These are phyloP conservation scores for Mrakia frigida DNA, from an alignment of 768 basidiomycete species.

Conservation along the genomic window DNA sequence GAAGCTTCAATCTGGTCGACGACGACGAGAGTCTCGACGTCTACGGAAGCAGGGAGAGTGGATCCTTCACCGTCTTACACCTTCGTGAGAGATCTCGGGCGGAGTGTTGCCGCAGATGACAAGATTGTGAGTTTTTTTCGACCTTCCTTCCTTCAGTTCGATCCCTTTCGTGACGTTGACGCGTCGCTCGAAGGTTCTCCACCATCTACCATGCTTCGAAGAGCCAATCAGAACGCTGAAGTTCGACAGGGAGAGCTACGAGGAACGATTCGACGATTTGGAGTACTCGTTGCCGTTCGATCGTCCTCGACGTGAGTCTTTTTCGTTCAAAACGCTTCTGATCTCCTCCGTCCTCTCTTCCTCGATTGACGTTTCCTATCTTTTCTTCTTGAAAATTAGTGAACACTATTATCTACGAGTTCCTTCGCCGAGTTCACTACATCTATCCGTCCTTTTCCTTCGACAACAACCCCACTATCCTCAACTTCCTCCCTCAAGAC, in stretches of 20 bases:
- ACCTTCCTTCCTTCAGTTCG: neutral
- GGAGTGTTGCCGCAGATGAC: constrained; percentile 12
- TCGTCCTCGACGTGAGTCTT: neutral
- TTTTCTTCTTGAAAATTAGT: neutral
- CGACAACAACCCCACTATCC: constrained; percentile 6
- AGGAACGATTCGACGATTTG: neutral
- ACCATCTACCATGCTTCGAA: constrained; percentile 3
- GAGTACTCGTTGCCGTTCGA: constrained; percentile 1
- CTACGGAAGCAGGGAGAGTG: neutral
- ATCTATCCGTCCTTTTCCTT: constrained; percentile 6
- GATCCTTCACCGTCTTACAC: constrained; percentile 11
- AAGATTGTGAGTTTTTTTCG: neutral
- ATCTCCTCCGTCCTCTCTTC: neutral
- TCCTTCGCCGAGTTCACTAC: constrained; percentile 21
- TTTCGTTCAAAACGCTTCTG: neutral
- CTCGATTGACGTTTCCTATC: neutral
- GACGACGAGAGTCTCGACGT: neutral
- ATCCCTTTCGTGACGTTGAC: too few relatives aligned
- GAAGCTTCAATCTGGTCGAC: neutral
- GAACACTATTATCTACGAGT: constrained; percentile 24
- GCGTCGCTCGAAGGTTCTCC: constrained; percentile 1
- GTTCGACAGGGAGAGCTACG: neutral
- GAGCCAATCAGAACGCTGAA: neutral
- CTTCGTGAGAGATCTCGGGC: constrained; percentile 17
- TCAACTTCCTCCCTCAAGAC: constrained; percentile 15